phyloP scores from a whole-genome alignment of 352 stramenopile genomes.

The Elongisporangium prolatum region DNA sequence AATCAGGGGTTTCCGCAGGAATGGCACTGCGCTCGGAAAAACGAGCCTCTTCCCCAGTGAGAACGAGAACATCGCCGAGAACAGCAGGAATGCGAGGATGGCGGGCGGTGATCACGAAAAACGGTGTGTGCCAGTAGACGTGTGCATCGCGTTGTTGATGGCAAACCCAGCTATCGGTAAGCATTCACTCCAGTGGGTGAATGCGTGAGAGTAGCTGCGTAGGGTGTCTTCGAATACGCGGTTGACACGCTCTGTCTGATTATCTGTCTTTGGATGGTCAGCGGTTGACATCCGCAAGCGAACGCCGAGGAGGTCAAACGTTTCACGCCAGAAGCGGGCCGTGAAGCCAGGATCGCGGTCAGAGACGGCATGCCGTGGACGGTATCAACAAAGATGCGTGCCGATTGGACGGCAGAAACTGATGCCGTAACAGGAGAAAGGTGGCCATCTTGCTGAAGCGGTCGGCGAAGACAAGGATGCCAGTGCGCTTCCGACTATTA shows the following conservation, averaged over 20 bases:
- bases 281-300: slow-evolving; percentile 12
- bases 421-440: slow-evolving; percentile 2
- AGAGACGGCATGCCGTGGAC: slow-evolving; percentile 12
- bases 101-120: slow-evolving; percentile 1
- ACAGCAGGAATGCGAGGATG: too few species aligned
- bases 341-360: slow-evolving; percentile 16
- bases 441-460: slow-evolving; percentile 22
- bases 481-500: slow-evolving; percentile 1
- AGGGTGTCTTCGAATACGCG: slow-evolving; percentile 8
- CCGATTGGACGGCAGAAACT: slow-evolving; percentile 7
- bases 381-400: slow-evolving; percentile 12
- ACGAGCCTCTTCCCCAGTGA: too few species aligned
- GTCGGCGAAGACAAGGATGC: slow-evolving; percentile 16
- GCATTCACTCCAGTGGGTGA: slow-evolving; percentile 11
- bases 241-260: slow-evolving; percentile 19
- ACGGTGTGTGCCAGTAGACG: slow-evolving; percentile 16
- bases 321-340: slow-evolving; percentile 10
- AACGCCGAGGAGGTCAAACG: slow-evolving; percentile 11
- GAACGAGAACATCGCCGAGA: too few species aligned
- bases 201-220: slow-evolving; percentile 17
- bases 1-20: too few species aligned
- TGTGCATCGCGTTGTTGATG: slow-evolving; percentile 18
- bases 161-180: slow-evolving; percentile 18
- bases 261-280: slow-evolving; percentile 17
- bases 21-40: too few species aligned